phyloP scores from a whole-genome alignment of 192 early-diverging fungal genomes.

The Cetraspora pellucida region DNA sequence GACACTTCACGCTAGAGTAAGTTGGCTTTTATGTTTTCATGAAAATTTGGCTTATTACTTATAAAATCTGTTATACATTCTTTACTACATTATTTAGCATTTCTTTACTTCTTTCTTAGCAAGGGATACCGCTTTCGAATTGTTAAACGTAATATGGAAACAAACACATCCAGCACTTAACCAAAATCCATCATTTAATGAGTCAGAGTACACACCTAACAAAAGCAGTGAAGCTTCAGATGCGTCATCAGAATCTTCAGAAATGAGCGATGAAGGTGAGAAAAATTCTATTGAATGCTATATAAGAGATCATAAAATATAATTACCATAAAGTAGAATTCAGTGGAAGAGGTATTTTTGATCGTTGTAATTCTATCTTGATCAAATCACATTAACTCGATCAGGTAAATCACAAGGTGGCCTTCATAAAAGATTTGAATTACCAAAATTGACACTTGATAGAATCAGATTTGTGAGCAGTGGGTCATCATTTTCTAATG shows the following conservation, averaged over 20 bases:
- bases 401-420: neutral
- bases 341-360: neutral
- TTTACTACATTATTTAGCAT: constrained; percentile 44
- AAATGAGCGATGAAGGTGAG: neutral
- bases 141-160: constrained; percentile 70
- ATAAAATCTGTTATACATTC: neutral
- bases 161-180: constrained; percentile 39
- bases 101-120: constrained; percentile 89
- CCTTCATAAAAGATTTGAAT: neutral
- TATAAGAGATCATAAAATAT: neutral
- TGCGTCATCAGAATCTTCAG: neutral
- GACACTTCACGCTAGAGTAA: constrained; percentile 62
- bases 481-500: neutral
- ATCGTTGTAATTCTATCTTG: too few species aligned
- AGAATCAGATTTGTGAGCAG: neutral
- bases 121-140: constrained; percentile 75
- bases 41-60: neutral
- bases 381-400: neutral
- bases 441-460: constrained; percentile 9
- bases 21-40: neutral
- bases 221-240: constrained; percentile 12
- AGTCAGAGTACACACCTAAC: neutral
- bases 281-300: neutral
- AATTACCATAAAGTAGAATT: neutral
- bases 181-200: constrained; percentile 15